Base-by-base conservation (phyloP, 2,329 filamentous ascomycete genomes). In the Beauveria varroae region DNA sequence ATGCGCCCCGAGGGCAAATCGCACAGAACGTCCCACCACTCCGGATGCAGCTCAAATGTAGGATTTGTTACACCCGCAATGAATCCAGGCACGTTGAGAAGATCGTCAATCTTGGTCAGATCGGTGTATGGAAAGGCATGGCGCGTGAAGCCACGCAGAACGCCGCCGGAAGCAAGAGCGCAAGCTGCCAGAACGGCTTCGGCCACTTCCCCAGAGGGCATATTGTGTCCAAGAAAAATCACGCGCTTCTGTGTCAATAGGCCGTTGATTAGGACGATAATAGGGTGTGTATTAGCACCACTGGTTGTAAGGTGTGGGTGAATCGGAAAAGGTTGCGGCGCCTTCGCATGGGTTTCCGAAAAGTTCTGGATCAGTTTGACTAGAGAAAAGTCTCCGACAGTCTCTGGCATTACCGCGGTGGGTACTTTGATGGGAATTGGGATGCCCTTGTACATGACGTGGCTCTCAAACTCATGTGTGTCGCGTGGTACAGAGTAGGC, bases 91-190 rank as follows among this genome's bases (percentile, higher is more conserved):
- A 99, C 95, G 68, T 96, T 93, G 53, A 99, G 82, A 12, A 99
- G 82, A 71, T 98, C 95, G 67, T 99, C 95, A 63, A 99, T 93
- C 76, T 99, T 99, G 65, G 92, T 97, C 49, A 99, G 81, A 76
- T 99, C 95, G 1, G 95, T 99, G 71, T 99, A 99, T 2, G 95
- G 95, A 71, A 99, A 99, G 0, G 95, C 95, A 75, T 98, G 91
- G 20, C 95, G 85, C 9, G 93, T 96, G 74, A 99, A 99, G 30
- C 95, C 95, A 62, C 93, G 84, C 41, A 99, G 79, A n/a, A 96
- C 80, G 6, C 95, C 93, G 22, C 95, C 95, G 14, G 93, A 97
- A 16, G 90, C 93, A 52, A 99, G 81, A 12, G 95, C 91, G 73
- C 95, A 99, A 1, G 95, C 93, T n/a, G 92, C 95, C 9, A 99